Evolutionary conservation across 345 rosid species (phyloP).

Genomic region (Conringia planisiliqua): DNA sequence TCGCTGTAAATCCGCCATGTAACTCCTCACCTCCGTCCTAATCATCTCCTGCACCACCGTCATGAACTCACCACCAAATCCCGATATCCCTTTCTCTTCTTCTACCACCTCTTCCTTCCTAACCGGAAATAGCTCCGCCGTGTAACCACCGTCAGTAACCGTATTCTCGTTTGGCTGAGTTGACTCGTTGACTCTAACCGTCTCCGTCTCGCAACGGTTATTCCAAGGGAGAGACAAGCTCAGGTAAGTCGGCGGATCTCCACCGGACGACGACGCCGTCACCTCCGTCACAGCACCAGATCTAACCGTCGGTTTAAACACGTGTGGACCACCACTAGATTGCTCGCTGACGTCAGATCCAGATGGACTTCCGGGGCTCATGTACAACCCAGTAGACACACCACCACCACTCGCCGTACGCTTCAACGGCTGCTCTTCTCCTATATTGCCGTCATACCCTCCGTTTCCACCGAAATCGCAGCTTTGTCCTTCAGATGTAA

Average conservation of each 20-base stretch:
- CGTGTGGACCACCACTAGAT: conserved; percentile 41
- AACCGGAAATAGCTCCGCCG: conserved; percentile 34
- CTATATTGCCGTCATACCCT: conserved; percentile 57
- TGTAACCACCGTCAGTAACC: conserved; percentile 6
- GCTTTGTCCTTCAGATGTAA: conserved; percentile 33
- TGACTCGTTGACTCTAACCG: conserved; percentile 38
- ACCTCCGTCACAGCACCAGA: conserved; percentile 35
- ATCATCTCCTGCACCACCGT: conserved; percentile 93
- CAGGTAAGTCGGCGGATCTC: conserved; percentile 64
- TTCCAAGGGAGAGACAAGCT: conserved; percentile 63
- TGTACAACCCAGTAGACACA: conserved; percentile 51
- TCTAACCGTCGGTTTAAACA: conserved; percentile 50
- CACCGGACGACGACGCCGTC: conserved; percentile 39
- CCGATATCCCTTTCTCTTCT: conserved; percentile 37
- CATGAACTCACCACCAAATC: conserved; percentile 67
- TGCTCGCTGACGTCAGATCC: conserved; percentile 82
- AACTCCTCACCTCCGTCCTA: conserved; percentile 74
- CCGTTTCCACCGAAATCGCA: conserved; percentile 29
- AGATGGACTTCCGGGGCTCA: conserved; percentile 73
- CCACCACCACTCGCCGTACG: conserved; percentile 69
- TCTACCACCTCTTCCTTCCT: conserved; percentile 22
- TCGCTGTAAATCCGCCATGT: conserved; percentile 61
- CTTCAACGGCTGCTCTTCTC: conserved; percentile 55
- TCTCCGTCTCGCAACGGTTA: conserved; percentile 27
- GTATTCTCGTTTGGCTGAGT: conserved; percentile 16